Percentiles rank a stretch among this genome's conserved stretches.
Evolutionary conservation across 768 basidiomycete species (phyloP).

Genomic region (Phlegmacium glaucopus): DNA sequence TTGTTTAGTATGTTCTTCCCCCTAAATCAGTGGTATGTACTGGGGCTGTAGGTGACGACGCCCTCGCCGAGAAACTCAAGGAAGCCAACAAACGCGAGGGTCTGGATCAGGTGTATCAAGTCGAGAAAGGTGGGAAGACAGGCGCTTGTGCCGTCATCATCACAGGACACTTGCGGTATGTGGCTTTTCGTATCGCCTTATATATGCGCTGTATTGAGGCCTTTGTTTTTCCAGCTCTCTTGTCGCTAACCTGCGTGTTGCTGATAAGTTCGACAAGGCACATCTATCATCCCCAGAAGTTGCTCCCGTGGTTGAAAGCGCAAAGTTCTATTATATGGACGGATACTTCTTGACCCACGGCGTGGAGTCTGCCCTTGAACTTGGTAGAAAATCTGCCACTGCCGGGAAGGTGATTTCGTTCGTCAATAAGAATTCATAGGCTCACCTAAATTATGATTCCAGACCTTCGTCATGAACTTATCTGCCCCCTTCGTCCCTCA

Average conservation of each 20-base stretch:
- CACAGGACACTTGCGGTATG: constrained; percentile 88
- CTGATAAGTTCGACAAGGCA: constrained; percentile 82
- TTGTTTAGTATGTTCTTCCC: constrained; percentile 81
- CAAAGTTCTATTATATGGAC: constrained; percentile 90
- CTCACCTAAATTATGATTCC: not conserved
- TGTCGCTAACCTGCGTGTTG: constrained; percentile 85
- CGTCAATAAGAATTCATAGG: not conserved
- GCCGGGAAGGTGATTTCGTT: constrained; percentile 62
- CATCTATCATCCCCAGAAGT: constrained; percentile 78
- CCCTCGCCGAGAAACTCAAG: constrained; percentile 85
- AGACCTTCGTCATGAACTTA: constrained; percentile 91
- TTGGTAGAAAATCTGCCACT: constrained; percentile 75
- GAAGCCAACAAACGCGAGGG: constrained; percentile 92
- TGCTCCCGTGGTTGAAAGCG: constrained; percentile 77
- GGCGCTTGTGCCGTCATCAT: constrained; percentile 96
- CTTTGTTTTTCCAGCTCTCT: constrained; percentile 62
- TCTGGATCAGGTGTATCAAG: constrained; percentile 82
- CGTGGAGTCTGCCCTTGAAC: constrained; percentile 58
- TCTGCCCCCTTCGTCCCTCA: constrained; percentile 98
- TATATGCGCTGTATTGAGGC: not conserved
- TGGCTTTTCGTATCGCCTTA: not conserved
- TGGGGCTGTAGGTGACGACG: constrained; percentile 92
- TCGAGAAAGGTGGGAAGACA: constrained; percentile 83
- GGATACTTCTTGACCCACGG: constrained; percentile 99
- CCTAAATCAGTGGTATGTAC: constrained; percentile 87